Percentiles rank a stretch among this genome's conserved stretches.
Evolutionary conservation across 306 rosid species (phyloP).

Genomic region (Inga oerstediana): DNA sequence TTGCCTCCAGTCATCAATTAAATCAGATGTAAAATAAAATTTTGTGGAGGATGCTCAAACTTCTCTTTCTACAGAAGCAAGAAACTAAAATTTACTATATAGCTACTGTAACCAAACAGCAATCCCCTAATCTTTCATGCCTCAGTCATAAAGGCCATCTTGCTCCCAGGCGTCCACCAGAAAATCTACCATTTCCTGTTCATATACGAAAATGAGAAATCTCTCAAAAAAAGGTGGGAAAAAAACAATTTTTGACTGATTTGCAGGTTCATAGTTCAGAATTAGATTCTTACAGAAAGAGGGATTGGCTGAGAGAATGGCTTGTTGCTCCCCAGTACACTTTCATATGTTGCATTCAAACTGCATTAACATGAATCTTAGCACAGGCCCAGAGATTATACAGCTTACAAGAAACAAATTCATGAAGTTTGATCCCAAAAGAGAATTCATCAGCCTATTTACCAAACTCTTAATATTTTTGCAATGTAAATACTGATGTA

Average conservation of each 20-base stretch:
- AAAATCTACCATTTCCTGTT: constrained; percentile 88
- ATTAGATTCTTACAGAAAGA: constrained; percentile 55
- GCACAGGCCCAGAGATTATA: constrained; percentile 35
- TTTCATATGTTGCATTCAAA: constrained; percentile 70
- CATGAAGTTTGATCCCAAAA: constrained; percentile 7
- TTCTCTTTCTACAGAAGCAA: constrained; percentile 34
- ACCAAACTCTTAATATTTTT: background rate
- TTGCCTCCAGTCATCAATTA: constrained; percentile 25
- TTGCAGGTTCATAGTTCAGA: background rate
- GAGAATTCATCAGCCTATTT: background rate
- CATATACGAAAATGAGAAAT: constrained; percentile 10
- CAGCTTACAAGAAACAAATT: constrained; percentile 20
- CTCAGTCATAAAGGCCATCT: constrained; percentile 73
- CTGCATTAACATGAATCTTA: constrained; percentile 51
- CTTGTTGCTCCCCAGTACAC: constrained; percentile 69
- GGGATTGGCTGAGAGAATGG: constrained; percentile 70
- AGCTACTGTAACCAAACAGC: constrained; percentile 27
- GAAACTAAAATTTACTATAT: constrained; percentile 29
- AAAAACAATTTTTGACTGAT: background rate
- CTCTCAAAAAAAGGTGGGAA: background rate
- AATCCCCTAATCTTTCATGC: constrained; percentile 13
- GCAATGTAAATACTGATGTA: background rate
- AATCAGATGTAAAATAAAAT: constrained; percentile 27
- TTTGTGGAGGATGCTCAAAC: constrained; percentile 29
- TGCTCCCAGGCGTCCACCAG: constrained; percentile 81